Conservation (phyloP, 1,139 yeast species). For the Candida pseudoviswanathii region DNA sequence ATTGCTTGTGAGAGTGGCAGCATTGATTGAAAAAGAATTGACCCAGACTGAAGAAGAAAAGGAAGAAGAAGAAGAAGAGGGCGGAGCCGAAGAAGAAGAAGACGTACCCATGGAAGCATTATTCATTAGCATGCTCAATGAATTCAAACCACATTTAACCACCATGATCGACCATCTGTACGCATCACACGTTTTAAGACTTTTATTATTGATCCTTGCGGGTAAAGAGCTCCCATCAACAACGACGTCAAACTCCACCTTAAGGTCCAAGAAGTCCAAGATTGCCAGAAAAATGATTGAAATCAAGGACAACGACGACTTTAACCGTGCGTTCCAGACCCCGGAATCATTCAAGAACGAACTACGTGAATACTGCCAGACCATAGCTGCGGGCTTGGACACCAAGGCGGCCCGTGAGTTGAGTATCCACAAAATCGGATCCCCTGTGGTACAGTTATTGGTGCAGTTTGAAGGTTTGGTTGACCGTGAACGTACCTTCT, state of each 20-base stretch:
- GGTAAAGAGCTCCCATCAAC: constrained; percentile 84
- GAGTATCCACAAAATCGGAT: constrained; percentile 78
- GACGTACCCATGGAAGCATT: constrained; percentile 56
- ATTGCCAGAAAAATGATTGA: constrained; percentile 94
- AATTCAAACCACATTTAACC: constrained; percentile 59
- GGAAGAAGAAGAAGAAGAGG: constrained; percentile 27
- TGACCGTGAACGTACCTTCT: constrained; percentile 66
- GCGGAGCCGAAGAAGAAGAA: constrained; percentile 34
- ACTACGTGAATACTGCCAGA: constrained; percentile 47
- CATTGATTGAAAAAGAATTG: constrained; percentile 71
- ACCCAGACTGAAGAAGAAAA: constrained; percentile 37
- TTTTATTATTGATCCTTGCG: constrained; percentile 68
- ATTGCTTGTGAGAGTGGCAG: constrained; percentile 72
- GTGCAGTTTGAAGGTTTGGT: constrained; percentile 82
- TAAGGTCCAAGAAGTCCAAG: constrained; percentile 84
- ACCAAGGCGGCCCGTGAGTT: constrained; percentile 60
- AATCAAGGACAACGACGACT: constrained; percentile 74
- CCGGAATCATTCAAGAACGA: constrained; percentile 74
- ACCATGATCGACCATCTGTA: constrained; percentile 74
- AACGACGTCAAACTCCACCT: constrained; percentile 67
- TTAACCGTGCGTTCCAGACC: constrained; percentile 65
- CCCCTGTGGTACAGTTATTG: constrained; percentile 83
- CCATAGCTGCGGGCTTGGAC: constrained; percentile 43
- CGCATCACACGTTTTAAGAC: constrained; percentile 84
- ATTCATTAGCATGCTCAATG: constrained; percentile 65